Evolutionary conservation across 2,329 filamentous ascomycete species (phyloP), one percentile per base, ranked within the genome.

Genomic region (Fusarium armeniacum): DNA sequence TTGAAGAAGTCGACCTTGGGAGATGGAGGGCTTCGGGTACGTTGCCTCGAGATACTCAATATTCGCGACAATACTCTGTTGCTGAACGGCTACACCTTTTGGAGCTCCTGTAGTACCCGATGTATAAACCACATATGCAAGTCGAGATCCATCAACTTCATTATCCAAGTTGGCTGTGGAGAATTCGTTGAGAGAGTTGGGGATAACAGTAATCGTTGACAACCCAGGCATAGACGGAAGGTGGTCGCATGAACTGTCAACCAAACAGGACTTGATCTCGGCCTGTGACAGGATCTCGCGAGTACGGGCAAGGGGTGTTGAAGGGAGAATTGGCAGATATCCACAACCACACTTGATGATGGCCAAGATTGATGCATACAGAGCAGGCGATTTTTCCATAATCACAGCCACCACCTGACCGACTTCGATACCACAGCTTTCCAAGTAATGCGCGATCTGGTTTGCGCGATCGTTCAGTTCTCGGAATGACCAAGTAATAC

Each of bases 121-220:
- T 0, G 93, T 97, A 77, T 92, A 97, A 2, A 97, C 90, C 20
- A 92, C 87, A 76, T 97, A 97, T 9, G 92, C 90, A 4, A 92
- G 76, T 16, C 88, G 81, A 2, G 84, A 81, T 0, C 82, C 80
- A 47, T 85, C 76, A 5, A 82, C 78, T 0, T 73, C 49, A 2
- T 82, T 76, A 3, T 75, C 60, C 2, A 83, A 69, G 44, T 87
- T 85, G 0, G 76, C 53, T 2, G 67, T 58, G 2, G 79, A 66
- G 45, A 82, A 79, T 1, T 58, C 33, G 9, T 65, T 36, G 45
- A 83, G 59, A 1, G 69, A 32, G 1, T 66, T 49, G 3, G 62
- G 44, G 3, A 82, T 68, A 0, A 86, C 47, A 41, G 83, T 74
- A 8, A 85, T 28, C 5, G 78, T 51, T 2, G 47, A 69, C 18